A percentile compares a stretch with the other conserved stretches of the same genome.
These are phyloP conservation scores for Acanthamoeba rhysodes DNA, from an alignment of 208 protist species.

Conservation along the genomic window DNA sequence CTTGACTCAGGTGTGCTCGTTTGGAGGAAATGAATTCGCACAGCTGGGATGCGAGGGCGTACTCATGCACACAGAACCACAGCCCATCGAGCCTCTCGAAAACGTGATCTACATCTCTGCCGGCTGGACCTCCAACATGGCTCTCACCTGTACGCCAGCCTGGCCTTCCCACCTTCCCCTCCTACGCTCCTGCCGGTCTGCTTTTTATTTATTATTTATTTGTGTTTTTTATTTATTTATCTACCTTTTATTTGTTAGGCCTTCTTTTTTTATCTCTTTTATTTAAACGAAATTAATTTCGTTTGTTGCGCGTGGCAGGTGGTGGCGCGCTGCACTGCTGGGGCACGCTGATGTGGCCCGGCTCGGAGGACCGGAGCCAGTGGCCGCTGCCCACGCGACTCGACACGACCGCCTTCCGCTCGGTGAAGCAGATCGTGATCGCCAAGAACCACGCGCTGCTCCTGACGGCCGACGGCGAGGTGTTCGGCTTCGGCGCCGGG, in stretches of 20 bases:
- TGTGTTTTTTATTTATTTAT: neutral
- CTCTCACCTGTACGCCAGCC: slow-evolving; percentile 50
- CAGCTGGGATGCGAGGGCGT: slow-evolving; percentile 44
- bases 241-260: no score
- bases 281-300: no score
- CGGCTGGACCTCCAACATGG: slow-evolving; percentile 44
- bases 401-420: neutral
- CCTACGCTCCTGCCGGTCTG: neutral
- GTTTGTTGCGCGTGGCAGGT: neutral
- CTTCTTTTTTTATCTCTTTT: no score
- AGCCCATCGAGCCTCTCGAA: slow-evolving; percentile 13
- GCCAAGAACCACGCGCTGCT: slow-evolving; percentile 35
- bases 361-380: slow-evolving; percentile 30
- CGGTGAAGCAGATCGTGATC: slow-evolving; percentile 53
- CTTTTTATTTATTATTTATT: neutral
- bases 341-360: slow-evolving; percentile 50
- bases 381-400: neutral
- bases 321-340: slow-evolving; percentile 8
- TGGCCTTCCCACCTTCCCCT: no score
- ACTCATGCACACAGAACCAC: slow-evolving; percentile 42
- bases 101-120: slow-evolving; percentile 40
- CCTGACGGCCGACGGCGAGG: slow-evolving; percentile 1
- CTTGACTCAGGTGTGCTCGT: slow-evolving; percentile 46
- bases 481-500: slow-evolving; percentile 10
- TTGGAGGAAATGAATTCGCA: slow-evolving; percentile 36